A percentile compares a stretch with the other conserved stretches of the same genome.
phyloP scores from a whole-genome alignment of 148 eudicot species.

The Oxyria digyna region DNA sequence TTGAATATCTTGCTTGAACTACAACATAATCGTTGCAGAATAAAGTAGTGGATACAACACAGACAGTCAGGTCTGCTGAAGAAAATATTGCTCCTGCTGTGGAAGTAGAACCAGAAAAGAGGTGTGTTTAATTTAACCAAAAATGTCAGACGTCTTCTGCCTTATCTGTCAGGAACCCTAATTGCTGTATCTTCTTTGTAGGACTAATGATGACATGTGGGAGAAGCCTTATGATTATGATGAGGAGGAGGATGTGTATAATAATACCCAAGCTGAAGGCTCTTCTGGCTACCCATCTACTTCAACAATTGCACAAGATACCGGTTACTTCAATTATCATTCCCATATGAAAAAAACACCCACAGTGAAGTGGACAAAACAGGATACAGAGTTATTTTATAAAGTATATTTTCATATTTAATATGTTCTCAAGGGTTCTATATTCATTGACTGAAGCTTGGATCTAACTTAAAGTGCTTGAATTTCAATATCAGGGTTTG shows the following conservation, averaged over 20 bases:
- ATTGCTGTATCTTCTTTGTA: not conserved
- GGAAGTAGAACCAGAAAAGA: not conserved
- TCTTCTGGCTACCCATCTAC: slow-evolving; percentile 22
- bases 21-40: slow-evolving; percentile 27
- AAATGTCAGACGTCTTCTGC: not conserved
- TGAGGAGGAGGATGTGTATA: too few relatives aligned
- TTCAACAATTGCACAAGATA: slow-evolving; percentile 19
- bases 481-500: too few relatives aligned
- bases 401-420: slow-evolving; percentile 28
- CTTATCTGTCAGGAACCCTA: not conserved
- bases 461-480: not conserved
- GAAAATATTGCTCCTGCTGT: not conserved
- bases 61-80: slow-evolving; percentile 19
- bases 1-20: not conserved
- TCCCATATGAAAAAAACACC: slow-evolving; percentile 42
- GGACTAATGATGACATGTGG: not conserved
- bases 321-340: slow-evolving; percentile 45
- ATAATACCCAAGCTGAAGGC: slow-evolving; percentile 27
- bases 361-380: slow-evolving; percentile 55
- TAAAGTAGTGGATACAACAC: slow-evolving; percentile 27
- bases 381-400: slow-evolving; percentile 77
- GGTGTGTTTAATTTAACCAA: not conserved
- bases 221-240: slow-evolving; percentile 19
- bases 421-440: not conserved
- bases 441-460: not conserved